These are phyloP conservation scores for Albifimbria verrucaria DNA, from an alignment of 2,329 filamentous ascomycete species.

Conservation along the genomic window DNA sequence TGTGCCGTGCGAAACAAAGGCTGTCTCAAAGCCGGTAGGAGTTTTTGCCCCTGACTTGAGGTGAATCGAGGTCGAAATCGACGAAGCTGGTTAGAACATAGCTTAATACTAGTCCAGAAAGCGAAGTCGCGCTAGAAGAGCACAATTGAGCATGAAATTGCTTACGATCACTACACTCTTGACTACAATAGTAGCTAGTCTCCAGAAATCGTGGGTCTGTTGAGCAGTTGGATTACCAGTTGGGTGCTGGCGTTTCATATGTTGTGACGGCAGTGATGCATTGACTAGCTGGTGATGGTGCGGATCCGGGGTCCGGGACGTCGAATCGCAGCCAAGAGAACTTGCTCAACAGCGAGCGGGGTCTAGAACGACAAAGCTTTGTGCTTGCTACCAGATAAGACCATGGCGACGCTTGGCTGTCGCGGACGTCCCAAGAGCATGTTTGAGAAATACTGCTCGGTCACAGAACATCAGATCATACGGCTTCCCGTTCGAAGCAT, in stretches of 20 bases:
- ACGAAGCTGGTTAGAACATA: background rate
- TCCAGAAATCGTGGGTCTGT: no score
- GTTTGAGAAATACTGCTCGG: background rate
- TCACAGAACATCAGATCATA: background rate
- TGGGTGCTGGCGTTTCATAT: no score
- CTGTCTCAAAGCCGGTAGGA: no score
- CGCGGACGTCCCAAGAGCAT: background rate
- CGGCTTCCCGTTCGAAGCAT: background rate
- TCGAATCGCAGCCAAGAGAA: background rate
- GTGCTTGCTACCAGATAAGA: no score
- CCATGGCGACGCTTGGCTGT: background rate
- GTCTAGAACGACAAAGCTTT: no score
- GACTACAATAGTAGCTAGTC: background rate
- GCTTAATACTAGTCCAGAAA: background rate
- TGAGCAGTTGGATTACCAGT: no score
- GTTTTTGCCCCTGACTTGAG: no score
- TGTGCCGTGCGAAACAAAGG: no score
- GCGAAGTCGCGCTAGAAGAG: background rate
- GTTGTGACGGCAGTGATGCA: no score
- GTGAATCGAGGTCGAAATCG: background rate
- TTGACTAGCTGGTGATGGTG: background rate
- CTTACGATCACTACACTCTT: no score
- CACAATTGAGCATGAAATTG: background rate
- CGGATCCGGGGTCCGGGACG: background rate
- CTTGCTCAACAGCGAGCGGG: background rate